Evolutionary conservation across 2,329 filamentous ascomycete genomes (phyloP), one percentile per base, ranked within the genome.

Genomic region (Fusarium incarnatum): DNA sequence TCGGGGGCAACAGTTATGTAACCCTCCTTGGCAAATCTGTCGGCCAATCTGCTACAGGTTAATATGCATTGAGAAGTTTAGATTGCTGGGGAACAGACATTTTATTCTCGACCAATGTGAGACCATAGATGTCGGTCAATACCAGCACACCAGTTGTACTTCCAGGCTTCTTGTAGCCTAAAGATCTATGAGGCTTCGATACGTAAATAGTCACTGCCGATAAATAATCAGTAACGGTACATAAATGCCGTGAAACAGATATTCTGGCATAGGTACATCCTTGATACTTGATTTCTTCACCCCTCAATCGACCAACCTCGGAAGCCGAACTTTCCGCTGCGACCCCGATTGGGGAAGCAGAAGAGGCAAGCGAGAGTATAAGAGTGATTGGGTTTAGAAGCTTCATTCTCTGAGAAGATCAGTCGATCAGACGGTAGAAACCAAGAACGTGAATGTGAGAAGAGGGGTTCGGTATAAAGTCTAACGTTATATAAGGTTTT

Each of bases 61-160:
- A 34, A 4, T 6, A 2, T 11, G 5, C 3, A 37, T 37, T 37
- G 5, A 16, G n/a, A 12, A 10, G 5, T 4, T 3, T 8, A 4
- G 4, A 1, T 2, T 16, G 18, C 9, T 8, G 5, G 22, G 11
- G 11, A 11, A 12, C 27, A 12, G 11, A 28, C 27, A 12, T 11
- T 28, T 28, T 28, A 12, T 28, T 28, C 11, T 54, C 30, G 6
- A n/a, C n/a, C n/a, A n/a, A n/a, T n/a, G n/a, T n/a, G n/a, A 71
- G 46, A 2, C 68, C 68, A 4, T 47, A 71, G 12, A 72, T 30
- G 32, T 71, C 68, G 3, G 68, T 69, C n/a, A 71, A 28, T 18
- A 69, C 37, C 25, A 71, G 23, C 5, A 71, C 68, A 6, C 63
- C 68, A 6, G 46, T 56, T 10, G 32, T 45, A 6, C 42, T 66